These are phyloP conservation scores for Sclerotinia subarctica DNA, from an alignment of 2,329 filamentous ascomycete species.

Conservation along the genomic window DNA sequence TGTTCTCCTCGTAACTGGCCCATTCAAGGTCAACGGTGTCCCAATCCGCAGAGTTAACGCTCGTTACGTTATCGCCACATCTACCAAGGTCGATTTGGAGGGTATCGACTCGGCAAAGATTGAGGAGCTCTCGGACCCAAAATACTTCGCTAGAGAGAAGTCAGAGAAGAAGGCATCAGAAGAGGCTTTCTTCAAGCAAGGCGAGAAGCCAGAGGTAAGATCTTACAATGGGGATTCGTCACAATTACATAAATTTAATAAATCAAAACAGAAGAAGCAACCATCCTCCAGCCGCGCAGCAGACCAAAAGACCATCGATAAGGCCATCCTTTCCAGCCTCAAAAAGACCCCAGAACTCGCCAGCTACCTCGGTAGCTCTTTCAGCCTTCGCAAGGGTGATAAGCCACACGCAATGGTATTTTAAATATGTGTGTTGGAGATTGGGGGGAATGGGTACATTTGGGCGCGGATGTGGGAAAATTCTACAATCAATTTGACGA, in stretches of 20 bases:
- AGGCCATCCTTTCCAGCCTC: constrained; percentile 89
- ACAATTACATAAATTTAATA: neutral
- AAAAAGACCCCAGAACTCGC: constrained; percentile 96
- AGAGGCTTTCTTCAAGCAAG: constrained; percentile 99
- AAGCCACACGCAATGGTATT: constrained; percentile 99
- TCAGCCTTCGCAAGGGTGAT: constrained; percentile 99
- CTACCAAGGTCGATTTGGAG: constrained; percentile 76
- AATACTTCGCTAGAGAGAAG: constrained; percentile 98
- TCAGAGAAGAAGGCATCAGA: constrained; percentile 90
- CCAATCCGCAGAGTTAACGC: constrained; percentile 92
- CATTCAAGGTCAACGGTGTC: constrained; percentile 99
- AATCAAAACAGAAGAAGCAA: constrained; percentile 81
- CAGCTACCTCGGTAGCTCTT: constrained; percentile 91
- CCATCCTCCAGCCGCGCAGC: constrained; percentile 85
- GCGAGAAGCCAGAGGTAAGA: constrained; percentile 93
- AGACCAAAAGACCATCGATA: constrained; percentile 99
- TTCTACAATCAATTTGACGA: constrained; percentile 47
- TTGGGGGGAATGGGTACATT: constrained; percentile 32
- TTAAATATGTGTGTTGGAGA: constrained; percentile 51
- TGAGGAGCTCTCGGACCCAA: constrained; percentile 65
- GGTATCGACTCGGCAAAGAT: constrained; percentile 91
- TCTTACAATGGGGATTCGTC: constrained; percentile 18
- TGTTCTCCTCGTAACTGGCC: constrained; percentile 97
- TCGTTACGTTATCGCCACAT: constrained; percentile 90
- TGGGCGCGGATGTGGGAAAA: constrained; percentile 45